Evolutionary conservation across 768 basidiomycete genomes (phyloP), one percentile per base, ranked within the genome.

Genomic region (Tylopilus subfusipes): DNA sequence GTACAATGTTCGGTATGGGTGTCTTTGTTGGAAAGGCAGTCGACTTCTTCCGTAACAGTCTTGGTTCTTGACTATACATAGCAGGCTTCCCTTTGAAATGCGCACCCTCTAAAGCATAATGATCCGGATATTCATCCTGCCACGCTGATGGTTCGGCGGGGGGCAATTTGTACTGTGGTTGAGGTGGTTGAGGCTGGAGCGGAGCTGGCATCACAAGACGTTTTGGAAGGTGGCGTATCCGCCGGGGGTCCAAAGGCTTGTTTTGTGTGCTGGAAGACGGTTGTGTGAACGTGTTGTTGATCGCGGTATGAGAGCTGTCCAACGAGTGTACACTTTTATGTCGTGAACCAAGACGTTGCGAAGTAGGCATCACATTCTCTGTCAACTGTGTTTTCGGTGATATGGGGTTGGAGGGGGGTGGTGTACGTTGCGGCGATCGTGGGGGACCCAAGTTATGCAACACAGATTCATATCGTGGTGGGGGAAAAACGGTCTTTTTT

Each of bases 171-270:
- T 53, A 42, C 45, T 65, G 61, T 24, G 57, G 50, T 36, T 55
- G 48, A 14, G 54, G 58, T 24, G 56, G 54, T 25, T 65, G 64
- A 54, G 69, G 69, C 63, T 83, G 82, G 36, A 90, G 75, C 16
- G 84, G 88, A 4, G 83, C 70, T 43, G 88, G 88, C 88, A 90
- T 90, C 40, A 89, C 82, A 25, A 90, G 80, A 44, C 75, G 79
- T 65, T 80, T 85, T 4, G 88, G 88, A 40, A 83, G 62, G 67
- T 83, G 72, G 38, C 60, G 68, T 22, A 52, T 56, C 49, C 67
- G 68, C 18, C 49, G 60, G 6, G 56, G 56, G 25, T 60, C 63
- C 22, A 48, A 40, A 33, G 51, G 33, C 19, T 48, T 50, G 36
- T 53, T 46, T 34, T 57, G 64, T 18, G 46, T 11, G 44, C 30